Conservation (phyloP, 139 green algal species). For the Chlamydomonas sphaeroides region DNA sequence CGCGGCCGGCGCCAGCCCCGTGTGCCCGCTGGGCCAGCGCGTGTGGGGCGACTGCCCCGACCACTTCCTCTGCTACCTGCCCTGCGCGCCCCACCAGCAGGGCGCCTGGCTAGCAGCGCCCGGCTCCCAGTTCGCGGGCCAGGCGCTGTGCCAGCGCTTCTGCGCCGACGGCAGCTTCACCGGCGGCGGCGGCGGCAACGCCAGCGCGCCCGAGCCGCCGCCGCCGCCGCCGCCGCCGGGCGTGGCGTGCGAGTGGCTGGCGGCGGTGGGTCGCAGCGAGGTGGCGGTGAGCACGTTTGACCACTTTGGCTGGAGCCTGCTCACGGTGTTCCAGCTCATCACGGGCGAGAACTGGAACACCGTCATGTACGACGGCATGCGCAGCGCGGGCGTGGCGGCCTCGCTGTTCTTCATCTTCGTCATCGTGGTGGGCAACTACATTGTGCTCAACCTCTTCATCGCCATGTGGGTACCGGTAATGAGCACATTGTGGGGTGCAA, state of each 20-base stretch:
- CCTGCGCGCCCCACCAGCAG: not conserved
- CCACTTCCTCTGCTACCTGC: constrained; percentile 37
- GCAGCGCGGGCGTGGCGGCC: constrained; percentile 13
- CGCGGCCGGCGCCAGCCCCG: not conserved
- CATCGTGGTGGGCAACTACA: constrained; percentile 75
- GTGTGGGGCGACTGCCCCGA: constrained; percentile 40
- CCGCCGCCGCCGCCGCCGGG: too few species aligned
- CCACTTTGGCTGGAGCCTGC: constrained; percentile 64
- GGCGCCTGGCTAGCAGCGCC: constrained; percentile 45
- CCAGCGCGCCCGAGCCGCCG: too few species aligned
- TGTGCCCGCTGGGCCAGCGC: constrained; percentile 22
- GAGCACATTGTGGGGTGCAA: too few species aligned
- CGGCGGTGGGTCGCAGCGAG: constrained; percentile 49
- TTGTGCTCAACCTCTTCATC: constrained; percentile 82
- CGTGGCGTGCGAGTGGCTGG: not conserved
- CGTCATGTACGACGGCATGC: constrained; percentile 54
- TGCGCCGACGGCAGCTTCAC: not conserved
- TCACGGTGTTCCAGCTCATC: constrained; percentile 70
- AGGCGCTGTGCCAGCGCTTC: not conserved
- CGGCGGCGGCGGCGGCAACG: not conserved
- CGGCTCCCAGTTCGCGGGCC: not conserved
- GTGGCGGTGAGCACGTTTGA: constrained; percentile 64
- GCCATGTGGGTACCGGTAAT: too few species aligned
- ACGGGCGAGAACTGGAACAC: constrained; percentile 51
- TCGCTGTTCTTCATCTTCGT: constrained; percentile 60